Conservation (phyloP, 257 asterid genomes). For the Striga asiatica region DNA sequence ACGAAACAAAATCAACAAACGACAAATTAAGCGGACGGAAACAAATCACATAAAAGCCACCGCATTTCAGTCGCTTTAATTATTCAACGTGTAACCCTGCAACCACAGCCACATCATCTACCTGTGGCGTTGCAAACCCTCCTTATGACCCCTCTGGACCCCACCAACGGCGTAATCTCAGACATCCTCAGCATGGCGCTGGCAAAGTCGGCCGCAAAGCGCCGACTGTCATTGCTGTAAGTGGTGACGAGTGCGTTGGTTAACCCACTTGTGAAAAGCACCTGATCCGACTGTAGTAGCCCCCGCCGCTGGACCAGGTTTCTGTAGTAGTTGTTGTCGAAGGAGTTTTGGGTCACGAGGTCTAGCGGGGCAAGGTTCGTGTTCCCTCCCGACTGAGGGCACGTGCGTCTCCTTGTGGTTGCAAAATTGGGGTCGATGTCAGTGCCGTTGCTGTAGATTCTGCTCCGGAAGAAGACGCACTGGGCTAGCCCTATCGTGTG, state of each 20-base stretch:
- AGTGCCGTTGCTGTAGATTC: slow-evolving; percentile 27
- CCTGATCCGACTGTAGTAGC: slow-evolving; percentile 22
- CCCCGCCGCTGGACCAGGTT: slow-evolving; percentile 17
- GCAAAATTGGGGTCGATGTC: slow-evolving; percentile 22
- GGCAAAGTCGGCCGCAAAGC: slow-evolving; percentile 14
- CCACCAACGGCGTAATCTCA: slow-evolving; percentile 8
- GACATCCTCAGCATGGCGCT: slow-evolving; percentile 19
- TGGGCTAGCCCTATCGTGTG: slow-evolving; percentile 37
- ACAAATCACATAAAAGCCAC: no score
- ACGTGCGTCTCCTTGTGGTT: slow-evolving; percentile 15
- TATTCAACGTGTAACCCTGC: no score
- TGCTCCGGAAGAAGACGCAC: slow-evolving; percentile 18
- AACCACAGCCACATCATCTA: no score
- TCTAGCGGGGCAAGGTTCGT: slow-evolving; percentile 21
- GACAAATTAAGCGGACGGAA: no score
- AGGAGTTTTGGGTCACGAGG: slow-evolving; percentile 15
- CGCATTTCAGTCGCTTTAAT: no score
- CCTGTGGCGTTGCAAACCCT: no score
- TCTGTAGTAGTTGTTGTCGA: slow-evolving; percentile 22
- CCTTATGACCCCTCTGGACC: slow-evolving; percentile 14
- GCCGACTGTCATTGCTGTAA: not conserved
- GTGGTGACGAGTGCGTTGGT: slow-evolving; percentile 14
- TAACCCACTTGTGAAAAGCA: slow-evolving; percentile 12
- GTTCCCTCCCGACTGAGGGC: slow-evolving; percentile 18
- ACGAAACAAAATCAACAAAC: no score